Evolutionary conservation across 306 rosid species (phyloP), one percentile per base, ranked within the genome.

Genomic region (Pyrus pyrifolia): DNA sequence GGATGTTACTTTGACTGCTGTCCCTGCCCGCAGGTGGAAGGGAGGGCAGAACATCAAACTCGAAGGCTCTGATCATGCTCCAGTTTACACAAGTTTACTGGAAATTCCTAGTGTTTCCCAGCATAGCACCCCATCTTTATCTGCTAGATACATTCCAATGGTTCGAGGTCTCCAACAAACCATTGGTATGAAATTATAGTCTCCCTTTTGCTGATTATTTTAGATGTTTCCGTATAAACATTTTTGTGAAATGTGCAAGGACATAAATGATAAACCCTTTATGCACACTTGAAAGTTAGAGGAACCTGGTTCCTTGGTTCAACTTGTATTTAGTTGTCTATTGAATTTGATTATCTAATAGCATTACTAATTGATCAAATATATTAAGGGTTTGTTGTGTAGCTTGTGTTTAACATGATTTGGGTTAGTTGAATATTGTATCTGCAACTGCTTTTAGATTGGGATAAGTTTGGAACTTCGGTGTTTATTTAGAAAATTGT

Each of bases 41-140:
- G 97, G 81, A 81, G 93, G 92, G 59, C 90, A 74, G 67, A 86
- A 86, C 75, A 30, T 82, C 76, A 95, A 90, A 78, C 87, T 93
- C 53, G 97, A 95, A 89, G 97, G 97, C 68, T 95, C 98, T 45
- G 97, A 95, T 83, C 98, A 95, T 85, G 98, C 98, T 79, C 97
- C 98, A 5, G 96, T 95, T 85, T 88, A 64, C 81, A 45, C 85
- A 65, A 83, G 81, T 70, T 87, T 95, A 29, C 66, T 76, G 67
- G 97, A 88, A 85, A 82, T 92, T 68, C 96, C 93, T 30, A 85
- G 82, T 35, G 81, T 81, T 72, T 71, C 85, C 72, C 84, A 77
- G 70, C 98, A 95, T 78, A 92, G 83, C 77, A 90, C 97, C 64
- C 92, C 97, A 30, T 73, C 90, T 69, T 86, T 90, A 46, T 95